Base-by-base conservation (phyloP, 1,284 basidiomycete species). In the Coniferiporia weirii region DNA sequence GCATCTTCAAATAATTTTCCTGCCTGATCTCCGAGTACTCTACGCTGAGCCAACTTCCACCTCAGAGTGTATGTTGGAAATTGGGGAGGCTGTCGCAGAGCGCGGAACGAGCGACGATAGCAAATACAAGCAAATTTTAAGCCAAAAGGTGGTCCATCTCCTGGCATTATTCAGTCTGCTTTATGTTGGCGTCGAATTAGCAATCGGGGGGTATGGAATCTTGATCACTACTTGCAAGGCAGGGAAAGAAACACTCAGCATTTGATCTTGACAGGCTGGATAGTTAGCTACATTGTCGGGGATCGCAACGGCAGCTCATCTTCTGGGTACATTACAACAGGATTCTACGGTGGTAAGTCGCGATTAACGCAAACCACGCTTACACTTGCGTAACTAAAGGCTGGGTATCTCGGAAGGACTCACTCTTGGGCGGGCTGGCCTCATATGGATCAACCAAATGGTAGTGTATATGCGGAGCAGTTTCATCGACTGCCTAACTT, bases 391-490 rank as follows among this genome's bases (percentile, higher is more conserved):
- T 36, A 4, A 15, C 22, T 46, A 44, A 17, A n/a, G 13, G 5
- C 36, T 27, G 19, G 50, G 15, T 40, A 40, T 40, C 3, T 40
- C 38, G 9, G 27, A 50, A 73, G 77, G 79, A 17, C 65, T 80
- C 8, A 77, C 74, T 4, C 54, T 76, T 10, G 78, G 79, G 3
- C 72, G 79, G 34, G 68, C 80, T 10, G 70, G 64, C 8, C 68
- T 84, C 10, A 66, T 83, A 12, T 79, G 77, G 73, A 67, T 83
- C 8, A 84, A 82, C 63, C 68, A 76, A 56, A 74, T 71, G 69
- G 79, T 80, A 54, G 51, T 66, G 40, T 48, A 36, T 5, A 17
- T n/a, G 32, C 35, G 8, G 19, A 46, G 3, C 13, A 27, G 5
- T 51, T 66, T 45, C 47, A 40, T 5, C 17, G 2, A 38, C 36